phyloP scores from a whole-genome alignment of 495 filamentous ascomycete species.

The Oidiodendron maius region DNA sequence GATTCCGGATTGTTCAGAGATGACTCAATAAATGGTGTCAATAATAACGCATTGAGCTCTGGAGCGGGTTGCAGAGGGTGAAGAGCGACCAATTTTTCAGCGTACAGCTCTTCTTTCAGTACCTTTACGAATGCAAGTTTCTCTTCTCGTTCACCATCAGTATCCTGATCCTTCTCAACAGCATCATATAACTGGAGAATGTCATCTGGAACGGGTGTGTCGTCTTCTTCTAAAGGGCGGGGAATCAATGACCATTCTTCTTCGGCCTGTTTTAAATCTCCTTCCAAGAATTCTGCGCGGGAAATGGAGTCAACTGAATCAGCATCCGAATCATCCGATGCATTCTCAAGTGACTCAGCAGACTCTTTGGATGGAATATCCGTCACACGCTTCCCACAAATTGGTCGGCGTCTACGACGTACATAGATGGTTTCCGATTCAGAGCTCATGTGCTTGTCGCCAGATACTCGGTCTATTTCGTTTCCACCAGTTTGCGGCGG shows the following conservation, averaged over 20 bases:
- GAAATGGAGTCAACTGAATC: not conserved
- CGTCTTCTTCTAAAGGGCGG: not conserved
- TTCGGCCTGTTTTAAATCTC: not conserved
- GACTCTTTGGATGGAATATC: not conserved
- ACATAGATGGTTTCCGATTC: not conserved
- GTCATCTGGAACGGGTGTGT: not conserved
- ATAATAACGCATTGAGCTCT: not conserved
- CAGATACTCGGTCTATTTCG: not conserved
- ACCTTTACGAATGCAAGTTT: not conserved
- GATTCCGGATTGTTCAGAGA: not conserved
- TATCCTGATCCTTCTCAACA: not conserved
- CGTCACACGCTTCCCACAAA: not conserved
- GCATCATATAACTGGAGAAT: not conserved
- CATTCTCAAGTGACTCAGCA: not conserved
- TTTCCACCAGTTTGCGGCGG: not conserved
- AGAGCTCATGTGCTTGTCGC: not conserved
- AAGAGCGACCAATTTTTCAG: not conserved
- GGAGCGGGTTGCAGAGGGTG: not conserved
- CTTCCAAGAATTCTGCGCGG: not conserved
- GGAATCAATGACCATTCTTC: not conserved
- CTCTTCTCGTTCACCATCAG: not conserved
- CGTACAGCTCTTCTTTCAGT: not conserved
- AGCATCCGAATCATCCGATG: not conserved
- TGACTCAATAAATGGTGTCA: not conserved
- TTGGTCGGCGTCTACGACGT: not conserved